Conservation (phyloP, 139 green algal genomes). For the Medakamo hakoo region DNA sequence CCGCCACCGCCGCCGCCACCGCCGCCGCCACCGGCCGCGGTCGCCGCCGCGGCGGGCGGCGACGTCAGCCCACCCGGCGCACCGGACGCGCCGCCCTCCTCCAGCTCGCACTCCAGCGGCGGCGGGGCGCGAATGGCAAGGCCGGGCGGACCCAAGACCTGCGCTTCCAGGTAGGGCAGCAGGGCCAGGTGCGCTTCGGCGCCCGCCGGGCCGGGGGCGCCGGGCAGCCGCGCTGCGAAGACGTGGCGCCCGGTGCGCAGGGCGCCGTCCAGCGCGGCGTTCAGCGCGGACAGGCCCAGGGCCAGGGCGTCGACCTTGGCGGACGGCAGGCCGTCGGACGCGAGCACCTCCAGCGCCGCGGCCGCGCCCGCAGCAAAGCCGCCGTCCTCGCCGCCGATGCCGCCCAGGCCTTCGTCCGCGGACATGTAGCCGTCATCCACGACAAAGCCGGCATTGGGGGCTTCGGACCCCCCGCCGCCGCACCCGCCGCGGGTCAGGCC, state of each 20-base stretch:
- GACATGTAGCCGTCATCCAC: neutral
- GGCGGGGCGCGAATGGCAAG: neutral
- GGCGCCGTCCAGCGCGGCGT: slow-evolving; percentile 22
- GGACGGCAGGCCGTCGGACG: neutral
- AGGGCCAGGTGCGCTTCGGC: neutral
- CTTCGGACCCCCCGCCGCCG: neutral
- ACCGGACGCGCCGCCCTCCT: neutral
- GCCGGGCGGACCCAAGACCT: slow-evolving; percentile 1
- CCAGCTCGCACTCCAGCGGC: too few species aligned
- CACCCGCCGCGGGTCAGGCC: neutral
- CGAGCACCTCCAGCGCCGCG: neutral
- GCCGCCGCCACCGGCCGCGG: too few species aligned
- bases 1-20: too few species aligned
- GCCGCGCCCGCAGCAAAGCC: slow-evolving; percentile 29
- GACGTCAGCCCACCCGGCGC: too few species aligned
- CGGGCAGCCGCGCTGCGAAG: slow-evolving; percentile 24
- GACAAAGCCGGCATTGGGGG: neutral
- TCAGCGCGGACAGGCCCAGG: slow-evolving; percentile 13
- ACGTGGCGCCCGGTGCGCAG: slow-evolving; percentile 17
- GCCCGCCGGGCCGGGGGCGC: neutral
- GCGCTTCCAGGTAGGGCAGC: slow-evolving; percentile 5
- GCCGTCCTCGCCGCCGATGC: slow-evolving; percentile 27
- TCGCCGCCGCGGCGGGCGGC: too few species aligned
- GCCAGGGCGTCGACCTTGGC: too few species aligned
- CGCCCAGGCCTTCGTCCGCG: slow-evolving; percentile 4